These are phyloP conservation scores for Magnusiomyces tetraspermus DNA, from an alignment of 1,139 yeast species.

Conservation along the genomic window DNA sequence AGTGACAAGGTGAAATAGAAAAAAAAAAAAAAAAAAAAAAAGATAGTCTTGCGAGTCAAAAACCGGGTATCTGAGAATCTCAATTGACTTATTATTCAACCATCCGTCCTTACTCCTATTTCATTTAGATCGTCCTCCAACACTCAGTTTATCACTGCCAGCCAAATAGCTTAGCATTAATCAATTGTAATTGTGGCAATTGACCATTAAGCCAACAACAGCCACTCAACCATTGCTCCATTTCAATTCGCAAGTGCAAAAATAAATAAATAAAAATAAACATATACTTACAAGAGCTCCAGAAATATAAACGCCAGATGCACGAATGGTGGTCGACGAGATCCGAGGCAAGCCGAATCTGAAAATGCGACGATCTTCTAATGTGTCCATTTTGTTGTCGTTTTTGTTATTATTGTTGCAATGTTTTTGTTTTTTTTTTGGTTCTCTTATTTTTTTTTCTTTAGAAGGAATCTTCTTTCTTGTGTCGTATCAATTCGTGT, in stretches of 20 bases:
- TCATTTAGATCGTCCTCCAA: no score
- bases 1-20: no score
- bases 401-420: no score
- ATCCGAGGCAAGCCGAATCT: constrained; percentile 27
- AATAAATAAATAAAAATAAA: no score
- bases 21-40: no score
- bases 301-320: constrained; percentile 63
- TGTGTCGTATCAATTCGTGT: no score
- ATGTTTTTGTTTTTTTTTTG: background rate
- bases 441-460: background rate
- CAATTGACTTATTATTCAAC: background rate
- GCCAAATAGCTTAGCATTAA: background rate
- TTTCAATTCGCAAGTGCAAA: background rate
- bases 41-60: no score
- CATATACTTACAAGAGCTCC: constrained; percentile 45
- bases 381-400: constrained; percentile 1
- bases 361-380: constrained; percentile 17
- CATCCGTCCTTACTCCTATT: no score
- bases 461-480: background rate
- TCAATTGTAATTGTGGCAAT: background rate
- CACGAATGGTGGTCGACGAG: constrained; percentile 59
- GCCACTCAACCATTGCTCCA: background rate
- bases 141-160: background rate
- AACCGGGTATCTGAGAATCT: no score
- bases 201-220: no score